Conservation (phyloP, 345 rosid genomes). For the Eutrema yunnanense region DNA sequence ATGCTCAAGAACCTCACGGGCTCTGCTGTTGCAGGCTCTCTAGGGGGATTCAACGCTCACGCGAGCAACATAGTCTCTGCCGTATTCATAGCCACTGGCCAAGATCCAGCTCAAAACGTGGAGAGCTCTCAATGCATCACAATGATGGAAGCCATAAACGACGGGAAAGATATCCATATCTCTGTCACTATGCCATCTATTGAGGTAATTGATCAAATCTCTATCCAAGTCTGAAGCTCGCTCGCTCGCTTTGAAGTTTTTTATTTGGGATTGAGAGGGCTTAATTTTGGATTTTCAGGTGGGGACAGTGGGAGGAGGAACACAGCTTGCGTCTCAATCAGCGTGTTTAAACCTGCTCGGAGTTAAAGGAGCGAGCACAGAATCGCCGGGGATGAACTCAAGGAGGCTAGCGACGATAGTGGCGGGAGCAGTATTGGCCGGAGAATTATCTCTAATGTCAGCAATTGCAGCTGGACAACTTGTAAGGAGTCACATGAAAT, state of each 20-base stretch:
- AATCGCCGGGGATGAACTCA: conserved; percentile 65
- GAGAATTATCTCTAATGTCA: conserved; percentile 82
- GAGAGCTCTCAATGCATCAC: conserved; percentile 93
- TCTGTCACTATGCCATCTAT: conserved; percentile 87
- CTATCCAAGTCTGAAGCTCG: neutral
- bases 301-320: conserved; percentile 90
- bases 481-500: conserved; percentile 82
- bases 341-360: conserved; percentile 79
- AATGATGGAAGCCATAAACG: conserved; percentile 85
- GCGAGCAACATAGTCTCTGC: conserved; percentile 89
- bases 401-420: conserved; percentile 65
- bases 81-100: conserved; percentile 76
- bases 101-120: conserved; percentile 87
- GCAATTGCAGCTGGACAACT: conserved; percentile 92
- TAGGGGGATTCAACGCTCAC: conserved; percentile 90
- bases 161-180: conserved; percentile 71
- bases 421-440: conserved; percentile 79
- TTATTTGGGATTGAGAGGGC: neutral
- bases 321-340: conserved; percentile 83
- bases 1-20: conserved; percentile 82
- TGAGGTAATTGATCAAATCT: conserved; percentile 38
- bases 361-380: conserved; percentile 67
- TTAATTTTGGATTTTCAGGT: conserved; percentile 34
- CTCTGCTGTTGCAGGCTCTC: conserved; percentile 80
- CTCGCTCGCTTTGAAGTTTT: neutral